These are phyloP conservation scores for Aquilaria malaccensis DNA, from an alignment of 345 rosid species.

Conservation along the genomic window DNA sequence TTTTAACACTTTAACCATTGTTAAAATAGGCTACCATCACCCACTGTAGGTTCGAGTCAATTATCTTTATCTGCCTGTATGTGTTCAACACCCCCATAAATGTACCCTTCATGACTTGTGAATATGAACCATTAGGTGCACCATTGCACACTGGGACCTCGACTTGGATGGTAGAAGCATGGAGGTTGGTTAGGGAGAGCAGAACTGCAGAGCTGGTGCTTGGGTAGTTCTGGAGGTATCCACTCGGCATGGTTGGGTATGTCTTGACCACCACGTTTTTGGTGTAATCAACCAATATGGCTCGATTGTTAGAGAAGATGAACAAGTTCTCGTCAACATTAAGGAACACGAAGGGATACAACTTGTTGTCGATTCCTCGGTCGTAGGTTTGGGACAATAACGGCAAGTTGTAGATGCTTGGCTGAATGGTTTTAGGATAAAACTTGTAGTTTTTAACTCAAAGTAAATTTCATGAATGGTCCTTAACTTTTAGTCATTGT, in stretches of 20 bases:
- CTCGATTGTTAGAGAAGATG: conserved; percentile 8
- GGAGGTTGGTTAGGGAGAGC: conserved; percentile 10
- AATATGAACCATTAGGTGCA: conserved; percentile 17
- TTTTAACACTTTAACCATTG: no score
- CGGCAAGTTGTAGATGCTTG: neutral
- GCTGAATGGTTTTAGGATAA: neutral
- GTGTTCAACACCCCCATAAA: conserved; percentile 27
- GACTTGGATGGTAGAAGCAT: no score
- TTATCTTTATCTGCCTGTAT: conserved; percentile 38
- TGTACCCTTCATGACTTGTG: conserved; percentile 9
- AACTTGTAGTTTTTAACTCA: neutral
- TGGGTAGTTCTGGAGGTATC: no score
- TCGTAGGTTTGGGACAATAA: neutral
- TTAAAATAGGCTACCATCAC: conserved; percentile 7
- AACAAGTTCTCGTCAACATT: neutral
- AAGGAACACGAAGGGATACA: neutral
- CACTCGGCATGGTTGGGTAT: no score
- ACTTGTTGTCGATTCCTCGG: neutral
- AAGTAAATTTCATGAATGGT: no score
- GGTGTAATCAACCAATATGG: conserved; percentile 7
- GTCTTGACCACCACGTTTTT: conserved; percentile 14
- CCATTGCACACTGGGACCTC: neutral
- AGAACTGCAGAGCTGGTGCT: conserved; percentile 12
- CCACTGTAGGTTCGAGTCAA: conserved; percentile 11
- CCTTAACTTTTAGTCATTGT: no score